Evolutionary conservation across 306 rosid genomes (phyloP), one percentile per base, ranked within the genome.

Genomic region (Quercus suber): DNA sequence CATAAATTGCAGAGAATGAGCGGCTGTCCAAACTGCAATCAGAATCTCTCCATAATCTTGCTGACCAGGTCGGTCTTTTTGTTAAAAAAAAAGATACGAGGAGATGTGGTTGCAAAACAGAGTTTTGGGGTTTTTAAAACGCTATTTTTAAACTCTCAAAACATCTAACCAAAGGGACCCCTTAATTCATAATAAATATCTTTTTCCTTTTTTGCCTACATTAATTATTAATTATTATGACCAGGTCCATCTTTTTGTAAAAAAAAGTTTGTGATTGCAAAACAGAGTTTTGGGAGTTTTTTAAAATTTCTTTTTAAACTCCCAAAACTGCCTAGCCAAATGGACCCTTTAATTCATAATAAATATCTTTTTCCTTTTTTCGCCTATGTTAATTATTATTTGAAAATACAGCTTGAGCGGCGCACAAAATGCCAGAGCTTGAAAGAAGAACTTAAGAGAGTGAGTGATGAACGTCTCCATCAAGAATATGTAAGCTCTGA

Each of bases 361-460:
- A 1, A 33, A 5, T 33, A 33, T 5, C 6, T 33, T 30, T 30
- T 28, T 3, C 3, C 3, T 0, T 27, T 28, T 28, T 31, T 33
- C 0, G 2, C 37, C 6, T 33, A 5, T 51, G 41, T 33, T 55
- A 19, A 55, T 37, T 14, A 19, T 41, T 69, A 5, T 19, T 77
- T 73, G 78, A 30, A 13, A 45, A 45, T 27, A 5, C 85, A 92
- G 92, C 88, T 92, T 79, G 93, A 92, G 31, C 82, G 83, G 61
- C 91, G 87, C 17, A 80, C 87, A 14, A 74, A 84, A 79, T 85
- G 86, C 78, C 67, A 80, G 83, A 76, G 80, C 73, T 81, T 90
- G 83, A 90, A 85, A 65, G 89, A 90, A 49, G 90, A 90, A 17
- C 55, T 92, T 56, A 83, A 86, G 75, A 89, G 83, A 28, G 71